These are phyloP conservation scores for Blastobotrys muscicola DNA, from an alignment of 805 yeast species.

Conservation along the genomic window DNA sequence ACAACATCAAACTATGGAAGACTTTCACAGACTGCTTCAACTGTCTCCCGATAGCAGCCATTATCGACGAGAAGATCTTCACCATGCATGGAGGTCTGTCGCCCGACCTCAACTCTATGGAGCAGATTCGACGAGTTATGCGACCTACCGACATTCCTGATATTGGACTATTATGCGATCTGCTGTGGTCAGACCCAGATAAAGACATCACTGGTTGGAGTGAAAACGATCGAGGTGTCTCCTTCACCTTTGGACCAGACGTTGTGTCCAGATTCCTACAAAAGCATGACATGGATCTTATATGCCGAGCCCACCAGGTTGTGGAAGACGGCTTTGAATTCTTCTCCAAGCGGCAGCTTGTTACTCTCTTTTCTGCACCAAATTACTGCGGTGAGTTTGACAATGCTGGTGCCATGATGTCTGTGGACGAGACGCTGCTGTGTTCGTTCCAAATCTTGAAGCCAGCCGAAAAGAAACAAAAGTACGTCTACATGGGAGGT, in stretches of 20 bases:
- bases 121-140: conserved; percentile 97
- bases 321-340: conserved; percentile 99
- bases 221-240: conserved; percentile 97
- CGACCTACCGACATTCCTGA: conserved; percentile 99
- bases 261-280: conserved; percentile 93
- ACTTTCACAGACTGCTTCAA: conserved; percentile 97
- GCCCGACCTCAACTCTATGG: conserved; percentile 96
- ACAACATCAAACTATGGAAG: conserved; percentile 97
- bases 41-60: conserved; percentile 97
- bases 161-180: conserved; percentile 90
- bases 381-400: conserved; percentile 98
- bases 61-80: conserved; percentile 94
- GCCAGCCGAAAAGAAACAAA: conserved; percentile 94
- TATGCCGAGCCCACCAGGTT: conserved; percentile 98
- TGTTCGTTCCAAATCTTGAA: conserved; percentile 89
- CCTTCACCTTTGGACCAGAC: conserved; percentile 99
- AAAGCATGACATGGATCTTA: conserved; percentile 95
- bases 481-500: conserved; percentile 37
- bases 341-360: conserved; percentile 90
- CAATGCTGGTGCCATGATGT: conserved; percentile 99
- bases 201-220: conserved; percentile 98
- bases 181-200: conserved; percentile 98
- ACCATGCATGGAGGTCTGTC: conserved; percentile 99
- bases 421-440: conserved; percentile 89
- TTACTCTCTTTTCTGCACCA: conserved; percentile 92